Base-by-base conservation (phyloP, 345 rosid species). In the Carallia pectinifolia region DNA sequence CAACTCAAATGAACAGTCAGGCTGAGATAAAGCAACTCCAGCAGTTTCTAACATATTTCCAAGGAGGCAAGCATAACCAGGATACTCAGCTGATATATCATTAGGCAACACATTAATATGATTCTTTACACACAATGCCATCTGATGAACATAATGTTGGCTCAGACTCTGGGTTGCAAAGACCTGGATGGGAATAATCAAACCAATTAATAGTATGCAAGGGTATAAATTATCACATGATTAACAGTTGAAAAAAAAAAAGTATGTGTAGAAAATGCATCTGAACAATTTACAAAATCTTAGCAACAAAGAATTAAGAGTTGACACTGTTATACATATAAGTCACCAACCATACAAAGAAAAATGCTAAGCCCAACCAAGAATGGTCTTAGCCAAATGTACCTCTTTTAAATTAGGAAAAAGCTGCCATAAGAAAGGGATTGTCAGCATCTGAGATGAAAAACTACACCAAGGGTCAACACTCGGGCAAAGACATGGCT, bases 31-130 rank as follows among this genome's bases (percentile, higher is more conserved):
- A 76, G 89, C 81, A 79, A 84, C 86, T 74, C 84, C 86, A 65
- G 98, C 93, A 68, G 87, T 85, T 81, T 96, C 99, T 80, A 96
- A 77, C 13, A 82, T 77, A 74, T 92, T 92, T 72, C 93, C 99
- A 74, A 96, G 96, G 65, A 96, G 90, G 74, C 98, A 90, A 62
- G 98, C 98, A 81, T 85, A 82, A 62, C 90, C 80, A 62, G 99
- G 96, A 77, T 81, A 85, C 69, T 85, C 87, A 48, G 65, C 67
- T 40, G 88, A 84, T 63, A 84, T 70, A 80, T 90, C 96, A 55
- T 66, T 54, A 8, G 97, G 96, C 65, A 90, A 84, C 53, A 90
- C 77, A 84, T 80, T 78, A 55, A 85, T 66, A 71, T 79, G 82
- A 75, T 84, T 81, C 81, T 84, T 86, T 74, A 89, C 81, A 61